phyloP scores from a whole-genome alignment of 495 filamentous ascomycete species.

The Cairneyella variabilis region DNA sequence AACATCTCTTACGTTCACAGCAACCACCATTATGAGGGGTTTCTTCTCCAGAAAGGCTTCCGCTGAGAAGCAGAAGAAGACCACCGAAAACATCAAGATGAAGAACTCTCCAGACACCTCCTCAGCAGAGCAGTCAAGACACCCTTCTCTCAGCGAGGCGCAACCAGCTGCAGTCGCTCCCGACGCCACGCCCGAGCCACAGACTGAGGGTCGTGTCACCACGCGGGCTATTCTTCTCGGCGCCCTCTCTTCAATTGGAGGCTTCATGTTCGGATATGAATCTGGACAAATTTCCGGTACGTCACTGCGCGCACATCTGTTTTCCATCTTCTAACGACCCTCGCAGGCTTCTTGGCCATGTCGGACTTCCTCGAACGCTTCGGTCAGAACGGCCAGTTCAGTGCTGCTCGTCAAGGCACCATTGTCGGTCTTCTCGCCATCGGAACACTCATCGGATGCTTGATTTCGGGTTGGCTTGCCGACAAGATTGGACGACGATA shows the following conservation, averaged over 20 bases:
- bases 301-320: background rate
- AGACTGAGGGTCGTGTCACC: slow-evolving; percentile 25
- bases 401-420: slow-evolving; percentile 45
- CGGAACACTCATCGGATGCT: slow-evolving; percentile 66
- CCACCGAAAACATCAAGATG: too few species aligned
- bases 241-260: slow-evolving; percentile 60
- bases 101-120: too few species aligned
- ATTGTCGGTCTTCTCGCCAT: slow-evolving; percentile 58
- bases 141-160: too few species aligned
- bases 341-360: slow-evolving; percentile 60
- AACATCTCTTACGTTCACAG: background rate
- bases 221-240: slow-evolving; percentile 37
- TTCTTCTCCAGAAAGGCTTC: background rate
- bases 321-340: slow-evolving; percentile 30
- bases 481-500: slow-evolving; percentile 41
- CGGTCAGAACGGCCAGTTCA: slow-evolving; percentile 40
- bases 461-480: slow-evolving; percentile 56
- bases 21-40: background rate
- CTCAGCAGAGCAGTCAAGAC: too few species aligned
- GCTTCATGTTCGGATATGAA: slow-evolving; percentile 79
- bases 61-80: too few species aligned
- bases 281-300: slow-evolving; percentile 39
- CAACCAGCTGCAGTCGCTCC: background rate
- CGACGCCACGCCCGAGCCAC: background rate
- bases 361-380: slow-evolving; percentile 46